Conservation (phyloP, 192 early-diverging fungal genomes). For the Coemansia nantahalensis region DNA sequence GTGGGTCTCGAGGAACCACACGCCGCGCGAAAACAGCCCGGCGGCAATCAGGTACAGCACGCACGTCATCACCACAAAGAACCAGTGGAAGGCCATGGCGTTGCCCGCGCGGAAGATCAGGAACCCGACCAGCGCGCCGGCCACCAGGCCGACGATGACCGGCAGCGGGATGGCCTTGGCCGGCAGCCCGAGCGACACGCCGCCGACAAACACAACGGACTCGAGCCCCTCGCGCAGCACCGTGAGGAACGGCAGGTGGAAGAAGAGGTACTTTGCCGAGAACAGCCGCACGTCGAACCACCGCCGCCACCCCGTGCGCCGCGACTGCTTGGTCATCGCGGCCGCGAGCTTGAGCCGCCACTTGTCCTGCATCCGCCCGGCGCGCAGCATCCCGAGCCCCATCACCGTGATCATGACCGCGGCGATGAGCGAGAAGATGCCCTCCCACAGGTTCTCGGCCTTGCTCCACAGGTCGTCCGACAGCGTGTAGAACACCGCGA, state of each 20-base stretch:
- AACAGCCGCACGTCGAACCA: conserved; percentile 38
- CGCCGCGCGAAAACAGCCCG: conserved; percentile 70
- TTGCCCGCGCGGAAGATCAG: conserved; percentile 71
- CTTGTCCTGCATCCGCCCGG: conserved; percentile 73
- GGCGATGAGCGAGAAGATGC: conserved; percentile 76
- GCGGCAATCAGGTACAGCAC: conserved; percentile 79
- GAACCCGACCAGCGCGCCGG: conserved; percentile 68
- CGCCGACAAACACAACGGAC: conserved; percentile 86
- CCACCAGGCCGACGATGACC: conserved; percentile 65
- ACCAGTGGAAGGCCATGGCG: conserved; percentile 70
- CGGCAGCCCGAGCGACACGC: conserved; percentile 65
- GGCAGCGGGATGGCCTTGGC: conserved; percentile 78
- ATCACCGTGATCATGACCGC: conserved; percentile 73
- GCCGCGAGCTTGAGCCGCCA: conserved; percentile 64
- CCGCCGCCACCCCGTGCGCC: conserved; percentile 30
- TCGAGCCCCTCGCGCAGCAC: conserved; percentile 87
- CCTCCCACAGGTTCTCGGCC: conserved; percentile 82
- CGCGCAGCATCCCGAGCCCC: conserved; percentile 77
- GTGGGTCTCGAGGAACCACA: conserved; percentile 67
- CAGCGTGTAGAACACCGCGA: conserved; percentile 71
- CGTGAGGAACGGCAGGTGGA: conserved; percentile 82
- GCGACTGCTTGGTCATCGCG: conserved; percentile 48
- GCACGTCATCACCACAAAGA: conserved; percentile 71
- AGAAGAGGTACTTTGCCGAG: conserved; percentile 64
- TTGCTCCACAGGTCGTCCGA: conserved; percentile 57